Evolutionary conservation across 129 eudicot genomes (phyloP).

Genomic region (Saposhnikovia divaricata): DNA sequence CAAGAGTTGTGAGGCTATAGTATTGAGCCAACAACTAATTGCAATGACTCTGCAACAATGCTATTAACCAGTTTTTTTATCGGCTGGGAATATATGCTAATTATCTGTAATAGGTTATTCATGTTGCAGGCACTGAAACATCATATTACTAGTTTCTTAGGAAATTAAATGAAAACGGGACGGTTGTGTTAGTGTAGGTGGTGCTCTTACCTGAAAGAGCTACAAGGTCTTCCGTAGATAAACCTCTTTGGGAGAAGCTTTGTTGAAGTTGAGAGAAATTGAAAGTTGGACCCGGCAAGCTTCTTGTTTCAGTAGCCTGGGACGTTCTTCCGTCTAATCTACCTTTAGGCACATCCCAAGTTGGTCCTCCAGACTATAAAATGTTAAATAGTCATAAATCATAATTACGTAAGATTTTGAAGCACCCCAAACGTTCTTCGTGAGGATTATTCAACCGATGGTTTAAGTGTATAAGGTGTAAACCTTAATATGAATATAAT

Average conservation of each 20-base stretch:
- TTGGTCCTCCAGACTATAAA: conserved; percentile 70
- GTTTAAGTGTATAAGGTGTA: not conserved
- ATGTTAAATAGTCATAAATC: not conserved
- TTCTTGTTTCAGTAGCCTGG: conserved; percentile 56
- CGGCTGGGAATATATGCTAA: not conserved
- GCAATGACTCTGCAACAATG: no score
- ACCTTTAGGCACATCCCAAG: conserved; percentile 80
- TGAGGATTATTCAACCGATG: not conserved
- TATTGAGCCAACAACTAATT: not conserved
- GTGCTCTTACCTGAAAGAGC: conserved; percentile 60
- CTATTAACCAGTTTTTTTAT: not conserved
- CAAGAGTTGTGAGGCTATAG: not conserved
- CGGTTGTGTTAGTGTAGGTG: not conserved
- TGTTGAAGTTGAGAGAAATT: conserved; percentile 66
- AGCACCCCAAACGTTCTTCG: not conserved
- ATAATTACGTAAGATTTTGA: not conserved
- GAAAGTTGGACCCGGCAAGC: conserved; percentile 63
- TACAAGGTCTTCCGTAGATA: conserved; percentile 55
- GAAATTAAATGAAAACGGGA: not conserved
- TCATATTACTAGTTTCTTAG: not conserved
- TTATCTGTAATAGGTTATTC: not conserved
- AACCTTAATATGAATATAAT: not conserved
- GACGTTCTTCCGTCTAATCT: conserved; percentile 85
- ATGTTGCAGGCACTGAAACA: not conserved
- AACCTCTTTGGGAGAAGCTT: conserved; percentile 69